Conservation (phyloP, 192 early-diverging fungal genomes). For the Backusella tuberculispora region DNA sequence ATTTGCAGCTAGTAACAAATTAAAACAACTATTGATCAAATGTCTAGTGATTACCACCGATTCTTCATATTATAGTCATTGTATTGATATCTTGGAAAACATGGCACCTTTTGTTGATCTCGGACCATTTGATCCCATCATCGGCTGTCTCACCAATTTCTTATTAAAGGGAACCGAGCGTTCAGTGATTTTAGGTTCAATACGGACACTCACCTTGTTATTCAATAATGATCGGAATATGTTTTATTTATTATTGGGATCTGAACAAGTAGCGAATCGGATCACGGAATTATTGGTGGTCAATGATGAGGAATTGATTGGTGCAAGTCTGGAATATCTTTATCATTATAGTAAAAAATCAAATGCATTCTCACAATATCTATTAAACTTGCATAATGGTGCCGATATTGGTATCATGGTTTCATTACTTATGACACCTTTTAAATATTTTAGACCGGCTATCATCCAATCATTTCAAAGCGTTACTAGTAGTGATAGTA, state of each 20-base stretch:
- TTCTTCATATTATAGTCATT: slow-evolving; percentile 53
- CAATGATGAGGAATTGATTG: slow-evolving; percentile 69
- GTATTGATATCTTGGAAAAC: slow-evolving; percentile 76
- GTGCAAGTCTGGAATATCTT: slow-evolving; percentile 68
- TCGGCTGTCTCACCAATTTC: slow-evolving; percentile 62
- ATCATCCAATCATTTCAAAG: not conserved
- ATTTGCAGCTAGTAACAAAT: slow-evolving; percentile 49
- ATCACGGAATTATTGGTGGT: slow-evolving; percentile 64
- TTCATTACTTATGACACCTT: slow-evolving; percentile 46
- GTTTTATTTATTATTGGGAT: slow-evolving; percentile 49
- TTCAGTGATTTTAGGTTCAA: slow-evolving; percentile 59
- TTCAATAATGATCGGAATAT: slow-evolving; percentile 53
- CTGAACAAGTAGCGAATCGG: slow-evolving; percentile 55
- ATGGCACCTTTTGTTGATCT: slow-evolving; percentile 58
- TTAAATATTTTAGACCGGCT: slow-evolving; percentile 23
- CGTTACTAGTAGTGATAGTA: too few relatives aligned
- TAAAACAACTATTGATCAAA: slow-evolving; percentile 63
- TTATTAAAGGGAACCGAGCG: slow-evolving; percentile 62
- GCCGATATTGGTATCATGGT: slow-evolving; percentile 55
- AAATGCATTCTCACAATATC: slow-evolving; percentile 46
- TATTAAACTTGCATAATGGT: slow-evolving; percentile 48
- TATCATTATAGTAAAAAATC: slow-evolving; percentile 65
- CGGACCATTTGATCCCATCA: slow-evolving; percentile 62
- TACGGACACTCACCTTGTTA: slow-evolving; percentile 62
- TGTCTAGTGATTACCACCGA: slow-evolving; percentile 60